Base-by-base conservation (phyloP, 257 asterid genomes). In the Haberlea rhodopensis region DNA sequence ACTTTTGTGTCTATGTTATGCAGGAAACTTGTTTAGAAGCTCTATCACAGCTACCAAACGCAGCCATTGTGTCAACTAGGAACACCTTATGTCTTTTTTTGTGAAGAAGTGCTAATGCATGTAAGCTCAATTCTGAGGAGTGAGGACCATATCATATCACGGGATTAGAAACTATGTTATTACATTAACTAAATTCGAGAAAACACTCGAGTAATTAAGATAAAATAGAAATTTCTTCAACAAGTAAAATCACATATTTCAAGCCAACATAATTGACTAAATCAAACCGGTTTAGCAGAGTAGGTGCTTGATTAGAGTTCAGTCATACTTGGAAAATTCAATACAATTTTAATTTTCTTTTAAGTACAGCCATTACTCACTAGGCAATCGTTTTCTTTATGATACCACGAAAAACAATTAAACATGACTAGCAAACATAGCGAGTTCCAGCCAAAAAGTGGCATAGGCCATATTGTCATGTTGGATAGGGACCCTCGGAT, bases 21-120 rank as follows among this genome's bases (percentile, higher is more conserved):
- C 79, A 88, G 96, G 95, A 89, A 64, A 80, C 95, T 66, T 91
- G 96, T 79, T 91, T 96, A 15, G 91, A 85, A 45, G 70, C 85
- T n/a, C n/a, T n/a, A n/a, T n/a, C n/a, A n/a, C n/a, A n/a, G n/a
- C n/a, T n/a, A n/a, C n/a, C n/a, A n/a, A n/a, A 86, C 81, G 69
- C 65, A 32, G 91, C 89, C 28, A 37, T 37, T 37, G n/a, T 37
- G 46, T 37, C 13, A 37, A 5, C 46, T 37, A 37, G 5, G 46
- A 37, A 10, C 18, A 37, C 46, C 46, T 37, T 1, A 37, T 37
- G 16, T 37, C 46, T 11, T n/a, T 37, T 11, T 10, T 37, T 37
- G 46, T 10, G 13, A 37, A 37, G 46, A 2, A 0, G 46, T 37
- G n/a, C 10, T 0, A 10, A n/a, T 13, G 46, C 1, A 31, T 6